phyloP scores from a whole-genome alignment of 345 rosid genomes.

The Aurinia saxatilis region DNA sequence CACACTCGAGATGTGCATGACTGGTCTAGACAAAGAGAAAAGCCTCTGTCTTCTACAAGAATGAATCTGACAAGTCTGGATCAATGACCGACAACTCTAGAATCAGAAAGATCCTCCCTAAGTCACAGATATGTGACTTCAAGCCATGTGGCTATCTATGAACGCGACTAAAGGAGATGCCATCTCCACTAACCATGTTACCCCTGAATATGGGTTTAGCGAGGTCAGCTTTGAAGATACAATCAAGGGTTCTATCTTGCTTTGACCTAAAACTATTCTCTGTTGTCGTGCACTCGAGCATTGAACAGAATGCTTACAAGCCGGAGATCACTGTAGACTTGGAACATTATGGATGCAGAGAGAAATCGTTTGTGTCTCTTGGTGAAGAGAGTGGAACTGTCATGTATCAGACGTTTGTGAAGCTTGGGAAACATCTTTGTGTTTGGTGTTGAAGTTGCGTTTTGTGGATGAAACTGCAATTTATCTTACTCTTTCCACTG shows the following conservation, averaged over 20 bases:
- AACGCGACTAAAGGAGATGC: slow-evolving; percentile 71
- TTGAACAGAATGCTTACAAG: slow-evolving; percentile 17
- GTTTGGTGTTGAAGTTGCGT: no score
- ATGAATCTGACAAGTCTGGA: slow-evolving; percentile 38
- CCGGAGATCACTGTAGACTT: slow-evolving; percentile 31
- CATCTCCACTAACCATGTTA: slow-evolving; percentile 77
- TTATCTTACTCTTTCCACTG: no score
- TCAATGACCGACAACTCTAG: slow-evolving; percentile 71
- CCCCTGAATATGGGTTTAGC: slow-evolving; percentile 89
- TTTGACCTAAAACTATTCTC: no score
- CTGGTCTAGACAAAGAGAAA: slow-evolving; percentile 77
- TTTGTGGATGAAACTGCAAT: no score
- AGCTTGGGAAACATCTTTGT: not conserved
- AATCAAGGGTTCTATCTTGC: slow-evolving; percentile 66
- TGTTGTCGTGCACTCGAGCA: slow-evolving; percentile 50
- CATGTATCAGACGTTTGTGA: slow-evolving; percentile 30
- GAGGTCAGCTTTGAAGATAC: slow-evolving; percentile 86
- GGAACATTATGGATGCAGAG: slow-evolving; percentile 39
- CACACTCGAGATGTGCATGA: slow-evolving; percentile 96
- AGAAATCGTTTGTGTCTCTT: slow-evolving; percentile 19
- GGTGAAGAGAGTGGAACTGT: slow-evolving; percentile 32
- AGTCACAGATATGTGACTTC: slow-evolving; percentile 81
- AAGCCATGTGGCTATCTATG: slow-evolving; percentile 99
- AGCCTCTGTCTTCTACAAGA: slow-evolving; percentile 64
- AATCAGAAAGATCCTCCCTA: slow-evolving; percentile 74